Evolutionary conservation across 2,329 filamentous ascomycete species (phyloP).

Genomic region (Pyrenophora tritici-repentis): DNA sequence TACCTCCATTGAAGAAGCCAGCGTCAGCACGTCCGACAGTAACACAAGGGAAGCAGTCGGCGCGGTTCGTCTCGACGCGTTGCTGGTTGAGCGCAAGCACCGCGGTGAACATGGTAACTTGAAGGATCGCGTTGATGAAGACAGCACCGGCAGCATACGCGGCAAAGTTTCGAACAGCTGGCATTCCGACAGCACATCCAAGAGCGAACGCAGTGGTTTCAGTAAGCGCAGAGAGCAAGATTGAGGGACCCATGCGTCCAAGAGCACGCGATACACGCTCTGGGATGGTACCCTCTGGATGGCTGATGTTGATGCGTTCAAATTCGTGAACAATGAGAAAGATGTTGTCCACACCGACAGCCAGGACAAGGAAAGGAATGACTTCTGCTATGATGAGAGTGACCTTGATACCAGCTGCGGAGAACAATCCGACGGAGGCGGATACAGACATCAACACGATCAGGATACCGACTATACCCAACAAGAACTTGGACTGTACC

Average conservation of each 20-base stretch:
- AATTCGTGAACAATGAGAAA: conserved; percentile 99
- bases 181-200: conserved; percentile 95
- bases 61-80: conserved; percentile 83
- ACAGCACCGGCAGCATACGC: conserved; percentile 95
- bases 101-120: conserved; percentile 96
- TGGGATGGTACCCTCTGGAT: conserved; percentile 86
- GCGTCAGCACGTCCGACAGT: conserved; percentile 75
- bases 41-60: conserved; percentile 90
- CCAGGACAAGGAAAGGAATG: conserved; percentile 94
- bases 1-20: conserved; percentile 66
- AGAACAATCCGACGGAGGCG: conserved; percentile 92
- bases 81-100: conserved; percentile 89
- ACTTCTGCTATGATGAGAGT: conserved; percentile 98
- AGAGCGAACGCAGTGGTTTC: conserved; percentile 93
- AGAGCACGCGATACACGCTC: conserved; percentile 83
- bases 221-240: conserved; percentile 90
- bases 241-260: conserved; percentile 96
- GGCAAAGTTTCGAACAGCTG: conserved; percentile 95
- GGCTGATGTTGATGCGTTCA: conserved; percentile 88
- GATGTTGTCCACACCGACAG: conserved; percentile 97
- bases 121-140: conserved; percentile 93
- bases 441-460: conserved; percentile 98
- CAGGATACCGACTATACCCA: conserved; percentile 90
- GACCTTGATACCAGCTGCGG: conserved; percentile 87
- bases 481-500: conserved; percentile 94